Percentiles rank a stretch among this genome's conserved stretches.
Conservation (phyloP, 805 yeast genomes). For the Pichia cephalocereana region DNA sequence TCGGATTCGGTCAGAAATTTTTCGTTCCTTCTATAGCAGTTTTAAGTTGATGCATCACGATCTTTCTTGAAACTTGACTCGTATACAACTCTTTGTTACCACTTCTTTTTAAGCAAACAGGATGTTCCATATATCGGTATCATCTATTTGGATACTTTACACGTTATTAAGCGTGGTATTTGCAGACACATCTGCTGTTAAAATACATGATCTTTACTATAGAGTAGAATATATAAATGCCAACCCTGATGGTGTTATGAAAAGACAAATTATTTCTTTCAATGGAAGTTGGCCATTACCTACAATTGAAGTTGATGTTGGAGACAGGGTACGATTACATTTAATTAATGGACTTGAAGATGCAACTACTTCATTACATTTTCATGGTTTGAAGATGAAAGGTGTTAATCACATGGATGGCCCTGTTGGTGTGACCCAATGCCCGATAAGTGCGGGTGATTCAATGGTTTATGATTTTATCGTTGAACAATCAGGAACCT, state of each 20-base stretch:
- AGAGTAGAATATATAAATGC: conserved; percentile 52
- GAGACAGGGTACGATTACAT: conserved; percentile 52
- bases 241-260: conserved; percentile 56
- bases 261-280: conserved; percentile 54
- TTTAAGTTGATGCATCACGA: too few species aligned
- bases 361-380: conserved; percentile 53
- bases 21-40: too few species aligned
- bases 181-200: neutral
- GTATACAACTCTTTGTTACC: too few species aligned
- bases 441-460: conserved; percentile 66
- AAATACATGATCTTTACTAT: conserved; percentile 49
- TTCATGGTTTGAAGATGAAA: conserved; percentile 69
- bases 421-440: conserved; percentile 70
- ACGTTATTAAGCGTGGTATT: neutral
- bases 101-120: neutral
- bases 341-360: conserved; percentile 52
- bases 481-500: conserved; percentile 67
- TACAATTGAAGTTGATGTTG: conserved; percentile 50
- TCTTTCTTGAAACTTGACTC: too few species aligned
- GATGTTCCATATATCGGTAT: neutral
- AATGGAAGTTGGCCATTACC: conserved; percentile 72
- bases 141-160: neutral
- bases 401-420: conserved; percentile 65
- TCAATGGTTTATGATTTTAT: conserved; percentile 64
- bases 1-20: too few species aligned